These are phyloP conservation scores for Baorangia bicolor DNA, from an alignment of 768 basidiomycete genomes.

Conservation along the genomic window DNA sequence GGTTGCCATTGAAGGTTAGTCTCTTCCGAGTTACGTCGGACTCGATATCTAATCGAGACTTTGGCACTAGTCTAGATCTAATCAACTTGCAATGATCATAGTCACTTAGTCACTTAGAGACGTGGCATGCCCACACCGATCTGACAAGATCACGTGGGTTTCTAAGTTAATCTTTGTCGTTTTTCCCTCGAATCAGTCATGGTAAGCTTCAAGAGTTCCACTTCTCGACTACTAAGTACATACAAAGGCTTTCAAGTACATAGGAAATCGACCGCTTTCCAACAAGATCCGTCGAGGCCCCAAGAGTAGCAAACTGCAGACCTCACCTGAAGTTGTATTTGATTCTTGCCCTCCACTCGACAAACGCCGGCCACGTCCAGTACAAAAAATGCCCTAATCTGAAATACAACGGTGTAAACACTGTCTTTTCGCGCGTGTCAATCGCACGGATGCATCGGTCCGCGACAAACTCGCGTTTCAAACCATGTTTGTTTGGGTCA, in stretches of 20 bases:
- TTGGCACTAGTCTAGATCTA: neutral
- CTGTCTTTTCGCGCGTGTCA: conserved; percentile 53
- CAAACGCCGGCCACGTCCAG: conserved; percentile 58
- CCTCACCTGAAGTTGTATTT: conserved; percentile 60
- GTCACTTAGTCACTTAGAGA: neutral
- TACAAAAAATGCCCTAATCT: conserved; percentile 54
- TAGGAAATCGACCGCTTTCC: neutral
- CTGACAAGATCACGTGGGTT: neutral
- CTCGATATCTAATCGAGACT: neutral
- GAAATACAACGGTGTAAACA: conserved; percentile 56
- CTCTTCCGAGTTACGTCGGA: neutral
- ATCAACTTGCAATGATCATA: neutral
- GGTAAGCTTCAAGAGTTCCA: neutral
- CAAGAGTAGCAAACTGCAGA: neutral
- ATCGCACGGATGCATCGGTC: conserved; percentile 56
- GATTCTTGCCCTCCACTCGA: conserved; percentile 56
- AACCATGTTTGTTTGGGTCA: conserved; percentile 56
- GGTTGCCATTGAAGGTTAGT: conserved; percentile 6
- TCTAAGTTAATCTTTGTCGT: neutral
- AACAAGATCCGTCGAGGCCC: neutral
- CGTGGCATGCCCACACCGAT: neutral
- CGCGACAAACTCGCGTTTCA: conserved; percentile 63
- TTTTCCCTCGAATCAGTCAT: neutral
- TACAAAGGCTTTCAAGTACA: neutral
- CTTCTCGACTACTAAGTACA: neutral